Percentiles rank a stretch among this genome's conserved stretches.
phyloP scores from a whole-genome alignment of 768 basidiomycete species.

The Imleria badia region DNA sequence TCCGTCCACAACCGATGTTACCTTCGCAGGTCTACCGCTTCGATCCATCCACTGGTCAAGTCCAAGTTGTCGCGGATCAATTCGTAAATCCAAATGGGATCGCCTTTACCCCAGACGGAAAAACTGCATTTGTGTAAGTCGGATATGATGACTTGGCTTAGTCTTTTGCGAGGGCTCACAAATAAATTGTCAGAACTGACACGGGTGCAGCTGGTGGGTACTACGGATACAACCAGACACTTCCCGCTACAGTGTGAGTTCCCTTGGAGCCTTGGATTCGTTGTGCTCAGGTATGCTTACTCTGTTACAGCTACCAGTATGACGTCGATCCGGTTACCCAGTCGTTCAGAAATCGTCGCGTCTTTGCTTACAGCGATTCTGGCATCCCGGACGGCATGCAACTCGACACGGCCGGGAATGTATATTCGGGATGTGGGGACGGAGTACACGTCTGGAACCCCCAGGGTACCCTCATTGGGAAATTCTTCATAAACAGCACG shows the following conservation, averaged over 20 bases:
- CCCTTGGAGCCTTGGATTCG: neutral
- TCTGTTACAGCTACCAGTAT: conserved; percentile 54
- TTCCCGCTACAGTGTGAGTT: conserved; percentile 67
- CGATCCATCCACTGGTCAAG: conserved; percentile 61
- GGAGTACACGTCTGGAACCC: conserved; percentile 63
- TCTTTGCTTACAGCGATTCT: conserved; percentile 67
- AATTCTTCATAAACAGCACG: conserved; percentile 27
- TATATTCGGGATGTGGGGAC: conserved; percentile 69
- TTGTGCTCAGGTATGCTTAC: neutral
- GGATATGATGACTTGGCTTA: neutral
- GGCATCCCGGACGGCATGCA: conserved; percentile 70
- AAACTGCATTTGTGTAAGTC: conserved; percentile 60
- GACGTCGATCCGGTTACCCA: conserved; percentile 60
- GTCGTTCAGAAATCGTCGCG: conserved; percentile 56
- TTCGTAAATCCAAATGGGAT: conserved; percentile 74
- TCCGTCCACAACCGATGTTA: conserved; percentile 64
- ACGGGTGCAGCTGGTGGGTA: conserved; percentile 38
- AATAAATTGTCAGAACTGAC: conserved; percentile 32
- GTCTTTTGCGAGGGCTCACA: conserved; percentile 4
- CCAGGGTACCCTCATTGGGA: conserved; percentile 48
- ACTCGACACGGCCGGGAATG: conserved; percentile 62
- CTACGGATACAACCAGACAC: conserved; percentile 52
- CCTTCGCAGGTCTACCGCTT: conserved; percentile 77
- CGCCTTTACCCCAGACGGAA: conserved; percentile 65
- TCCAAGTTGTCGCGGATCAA: conserved; percentile 76